phyloP scores from a whole-genome alignment of 345 rosid species.

The Hibiscus mutabilis region DNA sequence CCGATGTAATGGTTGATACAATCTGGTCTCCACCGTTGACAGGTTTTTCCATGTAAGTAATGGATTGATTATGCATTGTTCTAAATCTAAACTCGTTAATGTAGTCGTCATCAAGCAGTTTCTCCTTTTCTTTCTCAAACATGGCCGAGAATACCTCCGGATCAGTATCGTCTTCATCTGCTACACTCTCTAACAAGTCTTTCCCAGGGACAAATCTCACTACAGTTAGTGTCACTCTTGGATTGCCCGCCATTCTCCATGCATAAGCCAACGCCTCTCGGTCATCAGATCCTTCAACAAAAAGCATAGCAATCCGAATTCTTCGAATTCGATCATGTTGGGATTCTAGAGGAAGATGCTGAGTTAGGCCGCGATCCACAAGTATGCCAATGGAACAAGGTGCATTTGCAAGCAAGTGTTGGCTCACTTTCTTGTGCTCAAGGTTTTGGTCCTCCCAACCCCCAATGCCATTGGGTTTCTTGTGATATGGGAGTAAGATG shows the following conservation, averaged over 20 bases:
- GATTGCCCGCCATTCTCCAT: constrained; percentile 32
- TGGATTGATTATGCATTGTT: constrained; percentile 12
- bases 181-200: background rate
- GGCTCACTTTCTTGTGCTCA: constrained; percentile 36
- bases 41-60: constrained; percentile 20
- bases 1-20: constrained; percentile 11
- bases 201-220: constrained; percentile 28
- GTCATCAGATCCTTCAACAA: constrained; percentile 40
- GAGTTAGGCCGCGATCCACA: constrained; percentile 48
- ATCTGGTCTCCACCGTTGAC: constrained; percentile 28
- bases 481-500: constrained; percentile 56
- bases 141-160: background rate
- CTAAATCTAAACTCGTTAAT: constrained; percentile 31
- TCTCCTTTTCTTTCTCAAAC: constrained; percentile 4
- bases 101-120: constrained; percentile 23
- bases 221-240: constrained; percentile 23
- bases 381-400: constrained; percentile 65
- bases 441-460: constrained; percentile 32
- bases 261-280: constrained; percentile 48
- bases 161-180: background rate
- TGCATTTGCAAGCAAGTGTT: constrained; percentile 39
- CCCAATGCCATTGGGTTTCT: constrained; percentile 25
- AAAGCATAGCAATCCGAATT: constrained; percentile 23
- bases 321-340: background rate
- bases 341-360: background rate